Evolutionary conservation across 768 basidiomycete genomes (phyloP).

Genomic region (Boletus reticulatus): DNA sequence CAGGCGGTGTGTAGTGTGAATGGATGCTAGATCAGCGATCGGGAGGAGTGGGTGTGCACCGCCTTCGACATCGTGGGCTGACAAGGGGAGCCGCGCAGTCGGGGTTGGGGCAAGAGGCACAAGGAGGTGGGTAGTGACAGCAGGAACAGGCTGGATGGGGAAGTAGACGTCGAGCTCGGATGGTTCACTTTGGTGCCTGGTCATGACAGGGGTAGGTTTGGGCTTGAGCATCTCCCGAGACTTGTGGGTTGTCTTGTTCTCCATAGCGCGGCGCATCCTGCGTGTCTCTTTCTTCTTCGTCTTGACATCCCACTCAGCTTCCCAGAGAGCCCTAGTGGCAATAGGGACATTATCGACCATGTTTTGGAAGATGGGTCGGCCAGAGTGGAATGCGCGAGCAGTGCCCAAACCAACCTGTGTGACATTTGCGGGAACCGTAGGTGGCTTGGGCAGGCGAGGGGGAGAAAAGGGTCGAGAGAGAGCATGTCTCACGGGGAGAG

Average conservation of each 20-base stretch:
- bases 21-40: conserved; percentile 45
- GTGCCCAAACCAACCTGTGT: conserved; percentile 74
- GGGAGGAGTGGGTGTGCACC: conserved; percentile 46
- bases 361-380: conserved; percentile 75
- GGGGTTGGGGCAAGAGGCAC: conserved; percentile 79
- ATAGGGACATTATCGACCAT: conserved; percentile 78
- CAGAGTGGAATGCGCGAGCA: conserved; percentile 72
- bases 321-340: conserved; percentile 68
- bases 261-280: conserved; percentile 21
- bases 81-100: conserved; percentile 60
- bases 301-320: conserved; percentile 68
- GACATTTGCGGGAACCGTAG: conserved; percentile 46
- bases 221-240: conserved; percentile 31
- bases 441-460: conserved; percentile 59
- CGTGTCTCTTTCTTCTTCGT: conserved; percentile 41
- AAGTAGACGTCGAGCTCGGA: conserved; percentile 65
- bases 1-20: conserved; percentile 51
- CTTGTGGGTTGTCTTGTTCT: conserved; percentile 18
- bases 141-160: conserved; percentile 31
- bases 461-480: conserved; percentile 45
- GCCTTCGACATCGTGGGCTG: conserved; percentile 18
- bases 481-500: conserved; percentile 51
- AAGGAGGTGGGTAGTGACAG: conserved; percentile 64
- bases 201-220: conserved; percentile 8
- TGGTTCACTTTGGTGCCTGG: conserved; percentile 23